Base-by-base conservation (phyloP, 2,329 filamentous ascomycete species). In the Fusarium fracticaudum region DNA sequence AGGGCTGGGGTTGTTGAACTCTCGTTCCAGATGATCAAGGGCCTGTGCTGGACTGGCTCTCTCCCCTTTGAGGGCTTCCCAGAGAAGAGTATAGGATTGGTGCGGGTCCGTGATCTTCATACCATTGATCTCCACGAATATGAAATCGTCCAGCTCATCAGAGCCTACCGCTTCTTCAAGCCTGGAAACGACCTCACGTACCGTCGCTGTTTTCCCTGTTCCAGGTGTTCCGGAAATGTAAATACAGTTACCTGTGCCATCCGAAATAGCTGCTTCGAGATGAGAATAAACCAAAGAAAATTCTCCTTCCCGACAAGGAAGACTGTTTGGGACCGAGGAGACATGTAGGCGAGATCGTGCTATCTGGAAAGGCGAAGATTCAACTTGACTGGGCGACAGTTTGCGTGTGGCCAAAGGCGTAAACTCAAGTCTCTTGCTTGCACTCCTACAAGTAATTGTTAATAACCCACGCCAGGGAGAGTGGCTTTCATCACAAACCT, bases 81-180 rank as follows among this genome's bases (percentile, higher is more conserved):
- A 99, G 4, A 99, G 88, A 26, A 99, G 85, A 5, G 94, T 93
- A 83, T 99, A 99, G 0, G 96, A 95, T 82, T 99, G 96, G 80
- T 98, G 95, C 2, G 96, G 96, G 81, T 99, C 96, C 0, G 96
- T 97, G 77, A 99, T 95, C 85, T 99, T 99, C 96, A 99, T 98
- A 76, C 96, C 97, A 83, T 99, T 99, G 84, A 99, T 98, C 83
- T 99, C 96, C 71, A 99, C 95, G 77, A 99, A 99, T 67, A 98
- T 97, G 82, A 99, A 99, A 81, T 98, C 96, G 79, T 99, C 96
- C 47, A 99, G 88, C 82, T 98, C 96, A 79, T 99, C 96, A 13
- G 92, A 91, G 54, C 91, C 88, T 3, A 98, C 96, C 2, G 94
- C 91, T n/a, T 92, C 91, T 76, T 98, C 96, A 14, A 99, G 88